These are phyloP conservation scores for Colletotrichum orchidophilum DNA, from an alignment of 2,329 filamentous ascomycete genomes.

Conservation along the genomic window DNA sequence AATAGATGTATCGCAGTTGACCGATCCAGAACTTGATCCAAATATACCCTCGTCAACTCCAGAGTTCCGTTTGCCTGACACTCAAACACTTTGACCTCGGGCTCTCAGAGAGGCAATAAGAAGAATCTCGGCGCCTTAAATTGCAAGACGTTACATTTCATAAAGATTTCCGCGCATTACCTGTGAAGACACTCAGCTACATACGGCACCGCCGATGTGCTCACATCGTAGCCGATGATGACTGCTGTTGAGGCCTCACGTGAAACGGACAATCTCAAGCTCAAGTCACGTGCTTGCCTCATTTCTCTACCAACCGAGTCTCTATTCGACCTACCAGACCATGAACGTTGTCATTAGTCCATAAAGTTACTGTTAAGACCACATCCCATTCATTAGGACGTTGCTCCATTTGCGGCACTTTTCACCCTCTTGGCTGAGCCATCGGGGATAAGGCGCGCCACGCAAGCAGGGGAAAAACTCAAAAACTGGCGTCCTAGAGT, in stretches of 20 bases:
- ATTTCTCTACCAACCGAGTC: neutral
- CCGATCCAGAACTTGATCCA: too few relatives aligned
- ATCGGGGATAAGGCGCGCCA: neutral
- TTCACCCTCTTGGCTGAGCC: neutral
- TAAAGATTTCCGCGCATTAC: neutral
- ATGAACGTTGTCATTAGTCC: neutral
- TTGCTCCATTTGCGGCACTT: neutral
- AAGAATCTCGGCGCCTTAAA: neutral
- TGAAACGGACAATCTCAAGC: neutral
- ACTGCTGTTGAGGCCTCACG: neutral
- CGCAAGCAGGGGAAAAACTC: neutral
- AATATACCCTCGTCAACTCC: too few relatives aligned
- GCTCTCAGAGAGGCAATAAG: neutral
- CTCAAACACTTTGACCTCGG: too few relatives aligned
- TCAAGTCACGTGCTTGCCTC: neutral
- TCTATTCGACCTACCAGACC: neutral
- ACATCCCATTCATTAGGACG: neutral
- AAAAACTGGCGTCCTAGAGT: neutral
- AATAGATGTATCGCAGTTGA: too few relatives aligned
- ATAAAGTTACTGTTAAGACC: neutral
- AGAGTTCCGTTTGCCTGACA: too few relatives aligned
- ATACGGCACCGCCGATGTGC: neutral
- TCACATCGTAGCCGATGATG: too few relatives aligned
- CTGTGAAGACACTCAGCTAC: neutral
- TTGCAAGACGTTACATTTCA: rapidly evolving